A percentile compares a stretch with the other conserved stretches of the same genome.
phyloP scores from a whole-genome alignment of 2,329 filamentous ascomycete genomes.

The Clathrospora elynae region DNA sequence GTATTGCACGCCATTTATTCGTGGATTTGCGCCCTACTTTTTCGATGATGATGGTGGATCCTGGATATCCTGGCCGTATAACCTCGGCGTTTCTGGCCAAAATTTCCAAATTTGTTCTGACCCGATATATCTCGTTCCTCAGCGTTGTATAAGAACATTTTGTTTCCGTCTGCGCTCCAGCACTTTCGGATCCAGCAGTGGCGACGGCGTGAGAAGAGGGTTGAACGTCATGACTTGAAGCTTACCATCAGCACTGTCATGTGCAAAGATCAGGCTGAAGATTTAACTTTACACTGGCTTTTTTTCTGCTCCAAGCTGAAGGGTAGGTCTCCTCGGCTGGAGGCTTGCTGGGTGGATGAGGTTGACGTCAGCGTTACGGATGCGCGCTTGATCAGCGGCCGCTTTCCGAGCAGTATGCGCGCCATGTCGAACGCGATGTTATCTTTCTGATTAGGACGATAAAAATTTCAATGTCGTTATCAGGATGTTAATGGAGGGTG shows the following conservation, averaged over 20 bases:
- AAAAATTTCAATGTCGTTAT: not conserved
- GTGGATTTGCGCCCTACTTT: not conserved
- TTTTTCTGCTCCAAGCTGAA: constrained; percentile 1
- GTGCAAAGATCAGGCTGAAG: not conserved
- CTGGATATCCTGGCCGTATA: no score
- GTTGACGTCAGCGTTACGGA: constrained; percentile 4
- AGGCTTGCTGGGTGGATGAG: not conserved
- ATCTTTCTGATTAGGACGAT: not conserved
- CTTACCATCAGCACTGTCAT: not conserved
- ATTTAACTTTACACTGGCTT: not conserved
- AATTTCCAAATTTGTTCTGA: not conserved
- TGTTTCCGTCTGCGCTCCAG: constrained; percentile 19
- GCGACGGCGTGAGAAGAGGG: constrained; percentile 26
- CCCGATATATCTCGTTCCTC: not conserved
- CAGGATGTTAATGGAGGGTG: no score
- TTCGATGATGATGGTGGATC: no score
- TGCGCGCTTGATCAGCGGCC: not conserved
- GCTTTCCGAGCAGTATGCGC: not conserved
- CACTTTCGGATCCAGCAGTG: constrained; percentile 23
- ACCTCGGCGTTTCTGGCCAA: no score
- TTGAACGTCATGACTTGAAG: constrained; percentile 20
- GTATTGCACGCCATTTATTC: no score
- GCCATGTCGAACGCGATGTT: not conserved
- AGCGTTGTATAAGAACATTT: not conserved
- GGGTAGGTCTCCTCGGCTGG: not conserved